These are phyloP conservation scores for Dothidotthia symphoricarpi DNA, from an alignment of 2,329 filamentous ascomycete species.

Conservation along the genomic window DNA sequence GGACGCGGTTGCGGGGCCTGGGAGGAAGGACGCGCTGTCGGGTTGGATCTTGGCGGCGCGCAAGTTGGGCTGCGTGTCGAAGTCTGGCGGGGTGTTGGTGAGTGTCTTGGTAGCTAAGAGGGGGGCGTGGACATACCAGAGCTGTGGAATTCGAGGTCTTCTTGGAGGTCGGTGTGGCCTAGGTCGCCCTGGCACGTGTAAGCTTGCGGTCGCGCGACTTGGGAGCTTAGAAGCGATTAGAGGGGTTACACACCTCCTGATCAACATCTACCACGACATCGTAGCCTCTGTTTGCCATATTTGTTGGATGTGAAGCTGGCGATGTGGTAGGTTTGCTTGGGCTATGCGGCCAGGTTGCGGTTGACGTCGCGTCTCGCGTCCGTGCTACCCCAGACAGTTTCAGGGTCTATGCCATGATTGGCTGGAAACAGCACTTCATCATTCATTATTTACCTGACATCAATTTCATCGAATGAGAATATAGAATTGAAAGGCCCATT, in stretches of 20 bases:
- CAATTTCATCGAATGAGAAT: too few species aligned
- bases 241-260: slow-evolving; percentile 67
- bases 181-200: slow-evolving; percentile 72
- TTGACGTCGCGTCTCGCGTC: slow-evolving; percentile 25
- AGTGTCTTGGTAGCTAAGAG: not conserved
- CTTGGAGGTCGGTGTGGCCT: slow-evolving; percentile 95
- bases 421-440: not conserved
- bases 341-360: slow-evolving; percentile 37
- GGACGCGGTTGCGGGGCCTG: slow-evolving; percentile 24
- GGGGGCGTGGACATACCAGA: slow-evolving; percentile 57
- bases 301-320: slow-evolving; percentile 11
- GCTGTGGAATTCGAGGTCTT: slow-evolving; percentile 98
- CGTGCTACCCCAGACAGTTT: slow-evolving; percentile 11
- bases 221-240: not conserved
- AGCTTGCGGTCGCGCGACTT: slow-evolving; percentile 8
- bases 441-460: too few species aligned
- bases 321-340: slow-evolving; percentile 21
- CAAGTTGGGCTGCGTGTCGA: slow-evolving; percentile 59
- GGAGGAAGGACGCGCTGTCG: slow-evolving; percentile 43
- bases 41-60: slow-evolving; percentile 49
- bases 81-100: slow-evolving; percentile 51
- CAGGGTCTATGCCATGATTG: slow-evolving; percentile 13
- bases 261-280: slow-evolving; percentile 98
- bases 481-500: too few species aligned
- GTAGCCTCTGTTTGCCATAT: slow-evolving; percentile 82